These are phyloP conservation scores for Leptodontidium sp. DNA, from an alignment of 2,329 filamentous ascomycete species.

Conservation along the genomic window DNA sequence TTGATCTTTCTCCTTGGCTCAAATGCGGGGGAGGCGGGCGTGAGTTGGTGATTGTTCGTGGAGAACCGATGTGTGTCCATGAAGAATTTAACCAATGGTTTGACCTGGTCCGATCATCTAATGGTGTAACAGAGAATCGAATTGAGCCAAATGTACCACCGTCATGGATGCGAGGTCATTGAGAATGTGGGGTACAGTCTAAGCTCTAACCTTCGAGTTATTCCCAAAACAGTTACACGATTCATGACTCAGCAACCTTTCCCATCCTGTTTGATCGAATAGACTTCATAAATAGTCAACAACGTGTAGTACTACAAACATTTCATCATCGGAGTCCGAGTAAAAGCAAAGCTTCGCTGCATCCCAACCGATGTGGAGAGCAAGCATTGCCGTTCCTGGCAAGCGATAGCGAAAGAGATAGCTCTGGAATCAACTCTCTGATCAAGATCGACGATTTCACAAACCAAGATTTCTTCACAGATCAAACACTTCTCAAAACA, in stretches of 20 bases:
- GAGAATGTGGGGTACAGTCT: slow-evolving; percentile 2
- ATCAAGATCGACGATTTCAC: too few species aligned
- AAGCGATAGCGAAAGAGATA: background rate
- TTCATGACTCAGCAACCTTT: background rate
- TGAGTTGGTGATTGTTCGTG: background rate
- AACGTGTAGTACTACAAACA: too few species aligned
- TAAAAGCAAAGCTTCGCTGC: background rate
- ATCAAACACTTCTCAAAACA: background rate
- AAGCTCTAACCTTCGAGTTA: background rate
- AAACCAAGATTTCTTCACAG: background rate
- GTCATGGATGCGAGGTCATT: background rate
- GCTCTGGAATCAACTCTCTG: too few species aligned
- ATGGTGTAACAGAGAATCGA: background rate
- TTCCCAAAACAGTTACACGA: background rate
- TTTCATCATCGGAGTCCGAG: background rate
- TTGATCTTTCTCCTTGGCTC: slow-evolving; percentile 4
- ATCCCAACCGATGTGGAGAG: background rate
- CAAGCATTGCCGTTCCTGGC: background rate
- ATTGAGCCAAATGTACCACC: background rate
- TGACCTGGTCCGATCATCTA: background rate
- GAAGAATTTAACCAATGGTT: background rate
- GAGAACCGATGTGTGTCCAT: background rate
- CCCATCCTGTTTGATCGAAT: background rate
- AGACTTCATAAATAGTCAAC: too few species aligned
- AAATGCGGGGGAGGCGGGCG: background rate